A percentile compares a stretch with the other conserved stretches of the same genome.
phyloP scores from a whole-genome alignment of 306 rosid genomes.

The Pterocarpus santalinus region DNA sequence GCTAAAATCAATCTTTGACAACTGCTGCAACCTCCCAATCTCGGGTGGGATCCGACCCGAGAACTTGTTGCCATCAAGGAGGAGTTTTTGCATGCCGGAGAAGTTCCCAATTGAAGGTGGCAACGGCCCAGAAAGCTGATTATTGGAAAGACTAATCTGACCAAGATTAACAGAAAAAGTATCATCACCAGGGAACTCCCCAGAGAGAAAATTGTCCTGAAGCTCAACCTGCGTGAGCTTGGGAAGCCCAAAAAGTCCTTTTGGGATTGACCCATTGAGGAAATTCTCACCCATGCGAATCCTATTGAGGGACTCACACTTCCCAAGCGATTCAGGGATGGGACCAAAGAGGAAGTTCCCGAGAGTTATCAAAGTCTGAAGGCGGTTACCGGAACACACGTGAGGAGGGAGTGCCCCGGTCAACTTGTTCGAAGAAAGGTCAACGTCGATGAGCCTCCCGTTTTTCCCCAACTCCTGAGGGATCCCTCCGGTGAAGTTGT shows the following conservation, averaged over 20 bases:
- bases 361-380: constrained; percentile 77
- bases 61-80: constrained; percentile 86
- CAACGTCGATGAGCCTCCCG: constrained; percentile 72
- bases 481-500: constrained; percentile 87
- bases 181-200: constrained; percentile 67
- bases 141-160: constrained; percentile 87
- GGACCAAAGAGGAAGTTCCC: constrained; percentile 84
- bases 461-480: constrained; percentile 83
- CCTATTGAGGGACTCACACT: constrained; percentile 70
- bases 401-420: constrained; percentile 85
- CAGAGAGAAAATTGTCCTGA: constrained; percentile 75
- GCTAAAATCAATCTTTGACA: constrained; percentile 87
- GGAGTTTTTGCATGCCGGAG: constrained; percentile 90
- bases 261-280: constrained; percentile 88
- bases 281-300: constrained; percentile 94
- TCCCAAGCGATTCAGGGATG: constrained; percentile 85
- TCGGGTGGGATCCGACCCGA: constrained; percentile 81
- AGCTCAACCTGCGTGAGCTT: constrained; percentile 85
- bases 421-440: constrained; percentile 87
- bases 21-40: constrained; percentile 85
- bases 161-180: constrained; percentile 70
- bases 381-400: constrained; percentile 78
- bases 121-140: constrained; percentile 73
- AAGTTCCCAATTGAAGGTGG: constrained; percentile 88
- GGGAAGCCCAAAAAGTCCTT: constrained; percentile 79